These are phyloP conservation scores for Diaporthe eres DNA, from an alignment of 2,329 filamentous ascomycete species.

Conservation along the genomic window DNA sequence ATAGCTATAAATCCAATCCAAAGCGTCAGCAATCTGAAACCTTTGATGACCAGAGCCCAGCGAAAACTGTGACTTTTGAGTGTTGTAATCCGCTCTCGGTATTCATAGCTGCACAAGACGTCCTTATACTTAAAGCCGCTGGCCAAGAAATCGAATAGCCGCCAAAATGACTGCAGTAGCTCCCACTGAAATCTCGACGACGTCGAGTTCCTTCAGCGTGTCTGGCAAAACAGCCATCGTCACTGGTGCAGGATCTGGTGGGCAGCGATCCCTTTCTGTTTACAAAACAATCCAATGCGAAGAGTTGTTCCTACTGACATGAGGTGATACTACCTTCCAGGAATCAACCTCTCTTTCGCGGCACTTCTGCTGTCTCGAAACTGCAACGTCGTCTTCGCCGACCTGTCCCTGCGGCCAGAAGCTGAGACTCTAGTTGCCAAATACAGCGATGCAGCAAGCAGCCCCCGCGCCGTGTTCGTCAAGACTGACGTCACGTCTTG, in stretches of 20 bases:
- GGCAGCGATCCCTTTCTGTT: slow-evolving; percentile 20
- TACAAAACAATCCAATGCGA: no score
- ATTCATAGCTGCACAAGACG: neutral
- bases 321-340: slow-evolving; percentile 42
- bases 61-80: neutral
- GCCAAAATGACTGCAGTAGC: slow-evolving; percentile 8
- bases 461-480: slow-evolving; percentile 56
- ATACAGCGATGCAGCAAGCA: slow-evolving; percentile 42
- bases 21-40: neutral
- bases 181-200: neutral
- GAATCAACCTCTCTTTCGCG: slow-evolving; percentile 61
- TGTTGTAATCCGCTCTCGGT: neutral
- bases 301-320: slow-evolving; percentile 10
- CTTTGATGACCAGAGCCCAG: neutral
- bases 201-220: slow-evolving; percentile 46
- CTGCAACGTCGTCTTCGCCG: slow-evolving; percentile 62
- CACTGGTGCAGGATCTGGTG: slow-evolving; percentile 68
- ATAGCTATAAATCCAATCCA: neutral
- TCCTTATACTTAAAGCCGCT: neutral
- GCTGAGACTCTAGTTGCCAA: slow-evolving; percentile 52
- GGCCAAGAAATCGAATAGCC: no score
- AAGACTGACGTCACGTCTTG: slow-evolving; percentile 61
- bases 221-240: slow-evolving; percentile 65
- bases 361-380: slow-evolving; percentile 55
- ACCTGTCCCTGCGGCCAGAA: slow-evolving; percentile 59